Conservation (phyloP, 768 basidiomycete species). For the Asterophora lycoperdoides region DNA sequence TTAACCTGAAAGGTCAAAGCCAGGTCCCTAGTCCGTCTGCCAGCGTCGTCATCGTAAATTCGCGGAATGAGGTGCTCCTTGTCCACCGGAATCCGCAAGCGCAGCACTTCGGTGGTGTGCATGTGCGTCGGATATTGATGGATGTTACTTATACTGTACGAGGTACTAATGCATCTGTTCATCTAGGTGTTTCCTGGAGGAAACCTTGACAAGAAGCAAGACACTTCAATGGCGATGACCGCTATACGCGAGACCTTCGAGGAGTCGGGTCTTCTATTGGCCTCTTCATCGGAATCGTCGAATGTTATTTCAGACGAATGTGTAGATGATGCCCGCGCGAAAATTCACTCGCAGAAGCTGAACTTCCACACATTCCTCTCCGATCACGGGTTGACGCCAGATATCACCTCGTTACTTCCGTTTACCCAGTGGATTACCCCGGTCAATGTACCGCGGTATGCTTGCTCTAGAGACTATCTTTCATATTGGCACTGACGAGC, state of each 20-base stretch:
- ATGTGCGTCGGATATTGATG: constrained; percentile 39
- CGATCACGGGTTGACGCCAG: constrained; percentile 39
- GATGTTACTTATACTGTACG: not conserved
- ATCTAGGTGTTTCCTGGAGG: constrained; percentile 74
- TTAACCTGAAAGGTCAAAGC: not conserved
- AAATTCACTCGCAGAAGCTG: constrained; percentile 49
- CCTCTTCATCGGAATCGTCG: constrained; percentile 31
- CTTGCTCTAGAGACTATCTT: not conserved
- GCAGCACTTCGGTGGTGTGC: constrained; percentile 59
- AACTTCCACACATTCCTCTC: constrained; percentile 52
- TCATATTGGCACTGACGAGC: not conserved
- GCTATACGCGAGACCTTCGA: constrained; percentile 78
- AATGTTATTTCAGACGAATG: constrained; percentile 29
- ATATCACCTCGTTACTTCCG: constrained; percentile 48
- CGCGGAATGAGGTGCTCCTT: constrained; percentile 62
- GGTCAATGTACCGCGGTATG: constrained; percentile 46
- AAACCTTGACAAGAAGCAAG: constrained; percentile 59
- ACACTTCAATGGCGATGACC: constrained; percentile 51
- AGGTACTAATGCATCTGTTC: not conserved
- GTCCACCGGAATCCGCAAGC: constrained; percentile 68
- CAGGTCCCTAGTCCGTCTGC: constrained; percentile 56
- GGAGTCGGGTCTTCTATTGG: constrained; percentile 65
- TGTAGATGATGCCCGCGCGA: constrained; percentile 51
- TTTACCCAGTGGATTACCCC: constrained; percentile 79
- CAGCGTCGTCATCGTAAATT: constrained; percentile 62